Evolutionary conservation across 371 early-diverging fungal species (phyloP), one percentile per base, ranked within the genome.

Genomic region (Mucor indicus): DNA sequence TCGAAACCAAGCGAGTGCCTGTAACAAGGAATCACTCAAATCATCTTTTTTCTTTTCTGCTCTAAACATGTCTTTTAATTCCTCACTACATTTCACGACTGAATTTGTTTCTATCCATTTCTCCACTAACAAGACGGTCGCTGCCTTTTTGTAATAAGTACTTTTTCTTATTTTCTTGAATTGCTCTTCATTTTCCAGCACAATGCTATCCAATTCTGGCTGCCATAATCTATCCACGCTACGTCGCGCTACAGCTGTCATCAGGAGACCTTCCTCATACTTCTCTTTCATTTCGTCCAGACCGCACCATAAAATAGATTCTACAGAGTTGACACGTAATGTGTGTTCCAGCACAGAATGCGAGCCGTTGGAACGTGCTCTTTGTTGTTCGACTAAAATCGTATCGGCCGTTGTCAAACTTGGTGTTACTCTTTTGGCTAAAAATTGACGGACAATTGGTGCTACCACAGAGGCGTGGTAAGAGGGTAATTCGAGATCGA

Each of bases 31-130:
- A 59, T 90, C 90, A 48, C 85, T 80, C 46, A 89, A 48, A 50
- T 90, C 90, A 48, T 90, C 90, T 24, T 81, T 74, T 52, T 90
- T 90, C 39, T 63, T 72, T 38, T 79, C 77, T 6, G 31, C 21
- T 29, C 44, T 22, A 45, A 78, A 86, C 69, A 57, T 68, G 13
- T 55, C 44, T 36, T 49, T 64, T 12, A 75, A 43, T 2, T 47
- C 30, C 0, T 56, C 38, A 21, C 23, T 17, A 17, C 72, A 71
- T 2, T 48, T 16, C 6, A 76, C 39, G 0, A 44, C 41, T 2
- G 49, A 36, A n/a, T 46, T 35, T 5, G 50, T 30, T 7, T 60
- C 50, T 0, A 81, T 36, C 75, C 73, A 79, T 0, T 53, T 30
- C 0, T 68, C 55, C 1, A 81, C 79, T 7, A 81, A 30, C 1